These are phyloP conservation scores for Moringa oleifera DNA, from an alignment of 345 rosid genomes.

Conservation along the genomic window DNA sequence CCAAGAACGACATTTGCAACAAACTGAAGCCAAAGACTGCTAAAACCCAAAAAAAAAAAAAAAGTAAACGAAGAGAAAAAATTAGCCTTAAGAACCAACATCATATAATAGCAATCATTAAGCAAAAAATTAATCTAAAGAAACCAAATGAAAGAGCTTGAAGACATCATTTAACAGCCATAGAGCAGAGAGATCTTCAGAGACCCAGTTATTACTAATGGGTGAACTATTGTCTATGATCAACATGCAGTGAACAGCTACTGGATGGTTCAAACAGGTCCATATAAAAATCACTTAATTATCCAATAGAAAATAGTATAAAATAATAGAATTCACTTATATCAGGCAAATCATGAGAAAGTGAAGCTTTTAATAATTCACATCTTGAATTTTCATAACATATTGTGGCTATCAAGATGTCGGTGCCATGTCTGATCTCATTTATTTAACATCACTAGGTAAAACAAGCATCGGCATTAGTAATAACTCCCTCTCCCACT, in stretches of 20 bases:
- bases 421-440: no score
- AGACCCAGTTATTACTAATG: not conserved
- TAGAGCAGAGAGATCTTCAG: not conserved
- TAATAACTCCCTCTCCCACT: not conserved
- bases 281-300: not conserved
- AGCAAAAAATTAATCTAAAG: no score
- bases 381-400: not conserved
- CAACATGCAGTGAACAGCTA: not conserved
- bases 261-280: not conserved
- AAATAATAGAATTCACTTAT: no score
- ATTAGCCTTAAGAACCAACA: not conserved
- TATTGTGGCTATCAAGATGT: not conserved
- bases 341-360: not conserved
- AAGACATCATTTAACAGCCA: not conserved
- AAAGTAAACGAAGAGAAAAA: no score
- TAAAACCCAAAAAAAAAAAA: conserved; percentile 4
- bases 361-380: no score
- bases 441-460: not conserved
- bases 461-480: not conserved
- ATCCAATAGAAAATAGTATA: no score
- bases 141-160: not conserved
- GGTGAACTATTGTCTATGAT: not conserved
- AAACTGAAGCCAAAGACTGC: conserved; percentile 48
- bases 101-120: not conserved
- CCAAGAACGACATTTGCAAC: conserved; percentile 46